Percentiles rank a stretch among this genome's conserved stretches.
These are phyloP conservation scores for Termitomyces sp. DNA, from an alignment of 768 basidiomycete genomes.

Conservation along the genomic window DNA sequence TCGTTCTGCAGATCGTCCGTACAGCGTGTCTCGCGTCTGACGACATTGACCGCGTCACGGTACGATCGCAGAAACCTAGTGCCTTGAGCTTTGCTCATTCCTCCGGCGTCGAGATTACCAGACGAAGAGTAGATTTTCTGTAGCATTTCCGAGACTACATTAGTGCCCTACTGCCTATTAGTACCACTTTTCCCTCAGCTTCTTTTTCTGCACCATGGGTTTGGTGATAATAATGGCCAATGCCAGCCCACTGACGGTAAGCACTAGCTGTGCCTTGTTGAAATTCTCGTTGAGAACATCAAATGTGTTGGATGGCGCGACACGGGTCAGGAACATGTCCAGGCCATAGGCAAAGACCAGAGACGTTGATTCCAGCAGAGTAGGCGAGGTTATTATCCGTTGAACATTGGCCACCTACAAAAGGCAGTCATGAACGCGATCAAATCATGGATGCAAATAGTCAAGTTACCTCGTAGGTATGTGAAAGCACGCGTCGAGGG, in stretches of 20 bases:
- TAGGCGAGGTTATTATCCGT: constrained; percentile 70
- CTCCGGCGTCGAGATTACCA: constrained; percentile 58
- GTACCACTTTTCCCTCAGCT: constrained; percentile 71
- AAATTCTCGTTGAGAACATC: constrained; percentile 90
- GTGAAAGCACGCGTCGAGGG: constrained; percentile 45
- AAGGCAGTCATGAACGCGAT: not conserved
- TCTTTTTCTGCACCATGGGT: constrained; percentile 74
- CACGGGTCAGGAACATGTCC: constrained; percentile 84
- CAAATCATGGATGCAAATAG: not conserved
- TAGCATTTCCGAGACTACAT: not conserved
- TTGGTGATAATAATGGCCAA: constrained; percentile 75
- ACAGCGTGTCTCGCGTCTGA: constrained; percentile 28
- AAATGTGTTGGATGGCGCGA: constrained; percentile 85
- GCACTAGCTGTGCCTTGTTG: constrained; percentile 86
- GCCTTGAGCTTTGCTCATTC: constrained; percentile 64
- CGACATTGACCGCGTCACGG: constrained; percentile 35
- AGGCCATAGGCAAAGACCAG: constrained; percentile 82
- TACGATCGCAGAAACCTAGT: constrained; percentile 62
- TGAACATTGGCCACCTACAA: constrained; percentile 63
- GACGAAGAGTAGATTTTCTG: constrained; percentile 24
- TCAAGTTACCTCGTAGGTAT: constrained; percentile 35
- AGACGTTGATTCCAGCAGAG: constrained; percentile 88
- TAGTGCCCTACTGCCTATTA: constrained; percentile 20
- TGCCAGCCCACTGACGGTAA: constrained; percentile 70
- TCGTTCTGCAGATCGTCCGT: constrained; percentile 42